Evolutionary conservation across 768 basidiomycete genomes (phyloP).

Genomic region (Naganishia kalamii): DNA sequence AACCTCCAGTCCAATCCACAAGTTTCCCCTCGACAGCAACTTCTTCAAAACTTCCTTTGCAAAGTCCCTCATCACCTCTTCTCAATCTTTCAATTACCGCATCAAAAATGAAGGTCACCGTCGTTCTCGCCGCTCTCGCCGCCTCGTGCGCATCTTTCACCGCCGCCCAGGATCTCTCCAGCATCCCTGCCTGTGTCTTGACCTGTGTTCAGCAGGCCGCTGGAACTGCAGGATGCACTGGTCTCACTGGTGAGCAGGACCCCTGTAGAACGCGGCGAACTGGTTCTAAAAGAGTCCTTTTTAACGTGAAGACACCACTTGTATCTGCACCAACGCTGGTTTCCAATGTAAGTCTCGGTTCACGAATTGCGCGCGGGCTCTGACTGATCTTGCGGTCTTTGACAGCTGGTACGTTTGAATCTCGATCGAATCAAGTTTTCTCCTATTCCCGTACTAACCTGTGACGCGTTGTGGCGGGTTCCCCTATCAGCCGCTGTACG

Average conservation of each 20-base stretch:
- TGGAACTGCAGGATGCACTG: constrained; percentile 32
- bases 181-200: constrained; percentile 35
- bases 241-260: constrained; percentile 29
- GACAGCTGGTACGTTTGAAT: neutral
- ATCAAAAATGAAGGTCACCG: constrained; percentile 29
- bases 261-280: neutral
- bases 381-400: neutral
- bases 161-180: constrained; percentile 27
- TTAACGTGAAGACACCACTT: constrained; percentile 32
- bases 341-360: constrained; percentile 31
- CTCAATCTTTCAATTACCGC: neutral
- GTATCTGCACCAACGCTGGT: constrained; percentile 35
- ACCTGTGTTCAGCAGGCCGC: constrained; percentile 36
- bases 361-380: neutral
- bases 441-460: no score
- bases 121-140: constrained; percentile 26
- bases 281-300: neutral
- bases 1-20: no score
- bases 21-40: no score
- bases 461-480: neutral
- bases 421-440: neutral
- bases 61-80: no score
- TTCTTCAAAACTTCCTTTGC: no score
- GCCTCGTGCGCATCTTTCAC: constrained; percentile 25
- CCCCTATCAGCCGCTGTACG: neutral